These are phyloP conservation scores for Backusella australiensis DNA, from an alignment of 192 early-diverging fungal species.

Conservation along the genomic window DNA sequence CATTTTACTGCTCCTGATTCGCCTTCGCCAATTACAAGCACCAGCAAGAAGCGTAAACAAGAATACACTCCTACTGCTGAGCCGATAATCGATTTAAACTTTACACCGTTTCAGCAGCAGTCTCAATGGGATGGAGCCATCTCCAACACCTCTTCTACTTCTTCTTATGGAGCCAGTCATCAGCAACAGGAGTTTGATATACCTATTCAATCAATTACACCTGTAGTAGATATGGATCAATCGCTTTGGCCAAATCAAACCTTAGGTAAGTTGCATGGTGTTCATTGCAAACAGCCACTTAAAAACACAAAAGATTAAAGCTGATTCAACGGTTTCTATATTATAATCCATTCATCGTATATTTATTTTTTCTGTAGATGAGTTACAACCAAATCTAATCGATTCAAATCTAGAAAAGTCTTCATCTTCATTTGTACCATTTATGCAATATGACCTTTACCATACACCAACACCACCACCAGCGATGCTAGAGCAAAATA, in stretches of 20 bases:
- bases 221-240: not conserved
- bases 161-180: not conserved
- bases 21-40: not conserved
- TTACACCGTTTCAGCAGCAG: not conserved
- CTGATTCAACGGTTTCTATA: not conserved
- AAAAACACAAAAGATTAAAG: not conserved
- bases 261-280: not conserved
- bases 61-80: not conserved
- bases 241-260: not conserved
- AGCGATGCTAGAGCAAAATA: not conserved
- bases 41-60: not conserved
- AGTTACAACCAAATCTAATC: not conserved
- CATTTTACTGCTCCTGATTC: not conserved
- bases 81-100: not conserved
- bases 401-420: not conserved
- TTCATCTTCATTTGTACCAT: not conserved
- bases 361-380: not conserved
- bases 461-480: not conserved
- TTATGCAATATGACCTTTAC: not conserved
- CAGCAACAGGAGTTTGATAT: not conserved
- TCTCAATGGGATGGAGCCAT: not conserved
- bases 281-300: not conserved
- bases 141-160: slow-evolving; percentile 5
- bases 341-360: not conserved
- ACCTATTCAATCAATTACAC: not conserved